Evolutionary conservation across 2,329 filamentous ascomycete species (phyloP).

Genomic region (Paracamarosporium sp.): DNA sequence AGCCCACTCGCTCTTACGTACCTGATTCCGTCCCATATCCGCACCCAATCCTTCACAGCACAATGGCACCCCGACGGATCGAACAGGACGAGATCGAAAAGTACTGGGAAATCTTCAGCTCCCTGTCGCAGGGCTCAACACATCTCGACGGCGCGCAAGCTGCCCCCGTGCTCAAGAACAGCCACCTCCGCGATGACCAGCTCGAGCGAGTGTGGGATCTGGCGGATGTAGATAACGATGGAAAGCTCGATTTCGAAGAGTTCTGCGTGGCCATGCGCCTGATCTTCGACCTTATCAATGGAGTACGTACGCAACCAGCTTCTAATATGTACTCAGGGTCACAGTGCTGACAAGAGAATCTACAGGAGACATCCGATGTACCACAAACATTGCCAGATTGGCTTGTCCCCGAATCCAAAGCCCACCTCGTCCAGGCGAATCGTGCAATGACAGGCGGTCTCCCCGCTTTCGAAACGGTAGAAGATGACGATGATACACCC

Average conservation of each 20-base stretch:
- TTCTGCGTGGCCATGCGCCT: slow-evolving; percentile 99
- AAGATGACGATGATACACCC: slow-evolving; percentile 77
- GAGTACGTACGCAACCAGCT: slow-evolving; percentile 60
- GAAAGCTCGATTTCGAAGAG: slow-evolving; percentile 98
- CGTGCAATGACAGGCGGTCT: slow-evolving; percentile 73
- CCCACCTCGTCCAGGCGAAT: slow-evolving; percentile 49
- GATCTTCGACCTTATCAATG: slow-evolving; percentile 97
- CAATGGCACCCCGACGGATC: slow-evolving; percentile 61
- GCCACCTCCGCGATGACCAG: slow-evolving; percentile 76
- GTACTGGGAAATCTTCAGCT: slow-evolving; percentile 81
- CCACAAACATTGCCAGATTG: slow-evolving; percentile 87
- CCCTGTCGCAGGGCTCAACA: slow-evolving; percentile 67
- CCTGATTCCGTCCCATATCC: neutral
- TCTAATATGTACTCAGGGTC: neutral
- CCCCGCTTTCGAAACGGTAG: slow-evolving; percentile 82
- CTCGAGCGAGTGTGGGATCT: slow-evolving; percentile 98
- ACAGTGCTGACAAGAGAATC: neutral
- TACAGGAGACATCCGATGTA: slow-evolving; percentile 81
- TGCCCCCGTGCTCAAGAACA: slow-evolving; percentile 76
- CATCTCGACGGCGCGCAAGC: slow-evolving; percentile 74
- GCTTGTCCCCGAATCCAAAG: slow-evolving; percentile 86
- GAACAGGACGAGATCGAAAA: slow-evolving; percentile 78
- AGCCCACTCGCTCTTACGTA: neutral
- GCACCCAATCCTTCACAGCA: neutral
- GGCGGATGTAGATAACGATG: slow-evolving; percentile 95